Evolutionary conservation across 768 basidiomycete species (phyloP).

Genomic region (Suillus alpinus): DNA sequence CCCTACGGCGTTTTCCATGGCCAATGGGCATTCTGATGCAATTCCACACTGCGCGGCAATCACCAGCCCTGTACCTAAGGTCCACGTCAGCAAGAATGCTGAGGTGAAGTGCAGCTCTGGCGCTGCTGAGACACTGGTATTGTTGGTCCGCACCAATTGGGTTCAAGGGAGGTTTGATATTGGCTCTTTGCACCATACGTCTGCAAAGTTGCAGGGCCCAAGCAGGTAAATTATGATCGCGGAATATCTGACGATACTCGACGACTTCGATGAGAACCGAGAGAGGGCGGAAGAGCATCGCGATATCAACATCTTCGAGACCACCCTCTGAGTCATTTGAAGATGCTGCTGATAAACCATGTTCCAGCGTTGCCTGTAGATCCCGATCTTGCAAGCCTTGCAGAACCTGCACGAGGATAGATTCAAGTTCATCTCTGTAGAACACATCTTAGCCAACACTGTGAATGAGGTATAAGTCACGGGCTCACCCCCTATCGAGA

Average conservation of each 20-base stretch:
- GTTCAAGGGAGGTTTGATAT: background rate
- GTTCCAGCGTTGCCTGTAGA: background rate
- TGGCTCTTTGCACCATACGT: background rate
- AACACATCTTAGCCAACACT: background rate
- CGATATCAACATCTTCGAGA: background rate
- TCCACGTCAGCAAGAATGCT: background rate
- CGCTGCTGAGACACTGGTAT: background rate
- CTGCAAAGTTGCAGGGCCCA: constrained; percentile 1
- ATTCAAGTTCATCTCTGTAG: background rate
- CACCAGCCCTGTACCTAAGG: background rate
- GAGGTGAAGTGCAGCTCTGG: background rate
- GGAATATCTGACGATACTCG: background rate
- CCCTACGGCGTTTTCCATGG: background rate
- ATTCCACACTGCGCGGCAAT: background rate
- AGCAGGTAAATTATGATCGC: background rate
- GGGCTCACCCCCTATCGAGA: constrained; percentile 1
- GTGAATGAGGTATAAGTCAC: background rate
- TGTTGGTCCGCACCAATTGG: background rate
- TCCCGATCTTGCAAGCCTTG: background rate
- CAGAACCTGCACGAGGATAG: background rate
- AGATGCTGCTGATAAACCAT: background rate
- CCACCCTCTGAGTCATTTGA: background rate
- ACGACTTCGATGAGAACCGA: background rate
- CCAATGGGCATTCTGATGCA: background rate
- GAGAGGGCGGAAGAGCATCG: background rate